Evolutionary conservation across 371 early-diverging fungal species (phyloP), one percentile per base, ranked within the genome.

Genomic region (Chytridiales sp.): DNA sequence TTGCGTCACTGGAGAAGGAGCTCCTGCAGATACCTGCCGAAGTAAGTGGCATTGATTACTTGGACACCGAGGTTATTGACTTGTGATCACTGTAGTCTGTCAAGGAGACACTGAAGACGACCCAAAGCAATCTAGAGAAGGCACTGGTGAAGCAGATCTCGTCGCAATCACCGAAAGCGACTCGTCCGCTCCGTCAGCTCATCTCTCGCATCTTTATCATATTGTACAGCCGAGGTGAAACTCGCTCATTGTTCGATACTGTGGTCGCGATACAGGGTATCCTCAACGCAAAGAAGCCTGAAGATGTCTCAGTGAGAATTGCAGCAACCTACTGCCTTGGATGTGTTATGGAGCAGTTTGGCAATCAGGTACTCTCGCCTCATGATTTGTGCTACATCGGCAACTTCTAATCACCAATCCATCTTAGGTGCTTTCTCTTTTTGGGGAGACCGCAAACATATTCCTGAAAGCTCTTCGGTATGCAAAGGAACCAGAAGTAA

Each of bases 271-370:
- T 89, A 4, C 90, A 90, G 53, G 78, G 78, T 56, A 50, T 87
- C 19, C 74, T 87, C 15, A 69, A 69, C 38, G 73, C 79, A 9
- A 87, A 83, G 53, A 89, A 88, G 50, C 42, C 66, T n/a, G 87
- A 84, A 32, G 86, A 85, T 66, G 51, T 54, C 4, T 21, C 65
- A 8, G 34, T 74, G 19, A 55, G 63, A 34, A 57, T 75, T 30
- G 89, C 94, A 3, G 85, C 90, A 0, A 79, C 93, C 17, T 73
- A 87, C 31, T 84, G 86, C 39, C 81, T 88, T 1, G 94, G 95
- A 1, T 62, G 58, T 19, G 39, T 78, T 30, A 64, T 69, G 2
- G 72, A 73, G 61, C 40, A 53, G 69, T 31, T 78, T 73, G 68
- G 68, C 9, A 13, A 36, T 22, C 35, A 53, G 41, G 54, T 53